These are phyloP conservation scores for Lepidium aucheri DNA, from an alignment of 345 rosid species.

Conservation along the genomic window DNA sequence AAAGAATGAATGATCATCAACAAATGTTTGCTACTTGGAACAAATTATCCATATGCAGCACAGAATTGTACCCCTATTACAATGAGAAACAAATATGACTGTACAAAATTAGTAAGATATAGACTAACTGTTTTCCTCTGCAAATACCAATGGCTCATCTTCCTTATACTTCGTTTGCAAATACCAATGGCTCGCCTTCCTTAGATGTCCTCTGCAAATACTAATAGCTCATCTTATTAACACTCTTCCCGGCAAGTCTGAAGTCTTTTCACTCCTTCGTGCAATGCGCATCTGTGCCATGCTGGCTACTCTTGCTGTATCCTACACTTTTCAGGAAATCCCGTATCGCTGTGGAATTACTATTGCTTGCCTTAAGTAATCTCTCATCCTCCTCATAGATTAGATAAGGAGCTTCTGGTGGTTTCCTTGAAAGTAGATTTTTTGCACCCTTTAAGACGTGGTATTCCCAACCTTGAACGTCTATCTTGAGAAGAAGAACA, in stretches of 20 bases:
- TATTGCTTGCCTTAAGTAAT: conserved; percentile 81
- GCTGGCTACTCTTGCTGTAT: conserved; percentile 60
- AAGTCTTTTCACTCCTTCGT: not conserved
- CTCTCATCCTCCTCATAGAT: conserved; percentile 94
- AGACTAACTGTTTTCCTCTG: not conserved
- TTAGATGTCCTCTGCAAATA: not conserved
- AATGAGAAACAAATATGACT: conserved; percentile 5
- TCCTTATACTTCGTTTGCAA: not conserved
- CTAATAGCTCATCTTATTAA: not conserved
- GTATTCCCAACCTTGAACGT: conserved; percentile 98
- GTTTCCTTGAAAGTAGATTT: conserved; percentile 64
- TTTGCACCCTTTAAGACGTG: conserved; percentile 84
- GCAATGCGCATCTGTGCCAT: conserved; percentile 66
- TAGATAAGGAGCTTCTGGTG: conserved; percentile 70
- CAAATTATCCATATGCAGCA: not conserved
- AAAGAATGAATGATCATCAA: not conserved
- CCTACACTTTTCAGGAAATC: conserved; percentile 62
- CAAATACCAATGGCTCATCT: not conserved
- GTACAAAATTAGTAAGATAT: not conserved
- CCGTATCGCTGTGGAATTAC: conserved; percentile 69
- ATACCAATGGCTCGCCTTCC: not conserved
- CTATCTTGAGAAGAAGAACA: conserved; percentile 71
- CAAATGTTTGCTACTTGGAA: not conserved
- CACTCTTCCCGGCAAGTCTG: not conserved
- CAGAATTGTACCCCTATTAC: not conserved